A percentile compares a stretch with the other conserved stretches of the same genome.
Conservation (phyloP, 2,329 filamentous ascomycete genomes). For the Didymella sp. region DNA sequence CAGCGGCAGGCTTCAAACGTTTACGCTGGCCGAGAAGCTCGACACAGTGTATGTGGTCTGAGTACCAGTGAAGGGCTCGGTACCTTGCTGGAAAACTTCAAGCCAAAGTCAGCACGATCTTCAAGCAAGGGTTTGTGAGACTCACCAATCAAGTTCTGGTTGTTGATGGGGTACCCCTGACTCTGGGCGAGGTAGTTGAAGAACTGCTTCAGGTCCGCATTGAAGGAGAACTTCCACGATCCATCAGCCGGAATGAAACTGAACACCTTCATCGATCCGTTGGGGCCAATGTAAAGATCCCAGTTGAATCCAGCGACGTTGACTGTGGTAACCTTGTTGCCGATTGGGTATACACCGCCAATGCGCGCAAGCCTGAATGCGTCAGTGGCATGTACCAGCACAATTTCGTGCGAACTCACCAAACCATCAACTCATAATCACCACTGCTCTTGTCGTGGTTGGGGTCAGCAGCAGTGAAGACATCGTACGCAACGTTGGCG, state of each 20-base stretch:
- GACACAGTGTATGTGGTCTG: conserved; percentile 31
- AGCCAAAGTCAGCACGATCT: background rate
- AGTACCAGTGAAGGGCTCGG: conserved; percentile 34
- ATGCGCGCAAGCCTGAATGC: conserved; percentile 24
- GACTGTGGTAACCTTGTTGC: conserved; percentile 25
- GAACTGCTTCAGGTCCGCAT: conserved; percentile 64
- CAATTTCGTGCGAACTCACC: conserved; percentile 15
- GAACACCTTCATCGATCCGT: conserved; percentile 66
- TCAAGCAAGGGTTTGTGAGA: background rate
- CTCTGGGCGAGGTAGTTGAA: conserved; percentile 61
- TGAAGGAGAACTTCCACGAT: conserved; percentile 57
- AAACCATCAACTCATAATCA: conserved; percentile 38
- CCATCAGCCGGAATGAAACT: conserved; percentile 58
- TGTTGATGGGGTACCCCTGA: conserved; percentile 51
- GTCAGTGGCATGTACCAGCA: background rate
- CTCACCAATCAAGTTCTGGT: conserved; percentile 36
- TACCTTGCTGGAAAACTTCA: conserved; percentile 33
- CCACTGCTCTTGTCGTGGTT: conserved; percentile 35
- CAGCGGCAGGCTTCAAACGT: background rate
- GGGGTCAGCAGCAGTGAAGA: conserved; percentile 32
- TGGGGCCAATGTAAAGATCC: conserved; percentile 65
- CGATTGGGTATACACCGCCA: conserved; percentile 29
- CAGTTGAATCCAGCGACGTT: conserved; percentile 61
- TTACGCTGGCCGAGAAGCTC: conserved; percentile 2
- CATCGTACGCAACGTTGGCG: conserved; percentile 37